Conservation (phyloP, 768 basidiomycete species). For the Tubosaeta brunneosetosa region DNA sequence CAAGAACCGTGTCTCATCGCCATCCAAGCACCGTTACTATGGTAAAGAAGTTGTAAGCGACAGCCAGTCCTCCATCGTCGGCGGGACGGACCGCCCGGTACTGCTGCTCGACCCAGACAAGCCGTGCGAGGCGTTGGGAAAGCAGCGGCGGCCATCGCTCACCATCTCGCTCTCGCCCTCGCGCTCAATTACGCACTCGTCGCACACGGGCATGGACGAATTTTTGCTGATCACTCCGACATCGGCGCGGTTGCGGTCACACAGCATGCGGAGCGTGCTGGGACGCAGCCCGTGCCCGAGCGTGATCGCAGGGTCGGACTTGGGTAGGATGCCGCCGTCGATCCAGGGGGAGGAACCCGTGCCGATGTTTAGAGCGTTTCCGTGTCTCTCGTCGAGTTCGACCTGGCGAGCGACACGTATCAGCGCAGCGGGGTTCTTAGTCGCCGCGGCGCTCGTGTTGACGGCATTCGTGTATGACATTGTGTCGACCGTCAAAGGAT, state of each 20-base stretch:
- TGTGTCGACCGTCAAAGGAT: constrained; percentile 1
- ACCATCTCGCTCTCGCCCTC: constrained; percentile 12
- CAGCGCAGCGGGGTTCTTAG: constrained; percentile 1
- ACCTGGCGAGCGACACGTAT: constrained; percentile 9
- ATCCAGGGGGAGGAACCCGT: background rate
- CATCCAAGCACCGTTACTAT: constrained; percentile 19
- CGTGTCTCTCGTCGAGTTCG: constrained; percentile 5
- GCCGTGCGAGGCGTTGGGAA: background rate
- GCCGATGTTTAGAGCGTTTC: constrained; percentile 14
- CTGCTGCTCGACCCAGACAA: constrained; percentile 2
- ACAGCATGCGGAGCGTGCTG: constrained; percentile 4
- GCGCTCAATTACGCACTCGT: constrained; percentile 13
- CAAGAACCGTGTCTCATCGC: constrained; percentile 16
- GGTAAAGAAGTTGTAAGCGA: constrained; percentile 10
- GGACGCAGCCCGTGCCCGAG: constrained; percentile 6
- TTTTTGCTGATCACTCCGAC: constrained; percentile 14
- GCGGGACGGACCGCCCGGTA: background rate
- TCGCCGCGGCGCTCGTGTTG: constrained; percentile 10
- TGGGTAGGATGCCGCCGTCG: background rate
- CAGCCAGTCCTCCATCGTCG: background rate
- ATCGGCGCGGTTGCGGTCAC: constrained; percentile 1
- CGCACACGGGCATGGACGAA: constrained; percentile 19
- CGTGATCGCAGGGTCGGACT: background rate
- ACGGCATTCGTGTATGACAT: constrained; percentile 17
- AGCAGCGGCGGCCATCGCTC: constrained; percentile 10